Conservation (phyloP, 2,329 filamentous ascomycete genomes). For the Amesomyces nigricolor region DNA sequence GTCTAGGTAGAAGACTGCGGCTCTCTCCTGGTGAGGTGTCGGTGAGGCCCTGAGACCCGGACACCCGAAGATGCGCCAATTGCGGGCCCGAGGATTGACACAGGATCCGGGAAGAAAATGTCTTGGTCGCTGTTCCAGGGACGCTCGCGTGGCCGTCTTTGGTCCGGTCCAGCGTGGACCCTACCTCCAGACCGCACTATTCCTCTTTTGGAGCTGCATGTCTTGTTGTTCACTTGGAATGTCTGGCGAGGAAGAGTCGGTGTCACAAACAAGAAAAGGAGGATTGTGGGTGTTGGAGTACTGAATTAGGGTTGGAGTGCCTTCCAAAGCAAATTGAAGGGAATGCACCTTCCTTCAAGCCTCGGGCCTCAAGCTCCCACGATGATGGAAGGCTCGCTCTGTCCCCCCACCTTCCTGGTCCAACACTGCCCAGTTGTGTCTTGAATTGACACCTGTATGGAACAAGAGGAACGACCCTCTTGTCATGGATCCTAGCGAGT, state of each 20-base stretch:
- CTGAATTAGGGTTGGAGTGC: no score
- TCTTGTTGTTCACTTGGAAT: not conserved
- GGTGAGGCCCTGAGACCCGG: not conserved
- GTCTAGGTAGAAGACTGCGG: not conserved
- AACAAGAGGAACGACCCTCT: not conserved
- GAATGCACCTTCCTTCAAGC: not conserved
- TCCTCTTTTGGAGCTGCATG: not conserved
- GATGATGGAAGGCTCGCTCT: no score
- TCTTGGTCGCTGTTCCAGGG: not conserved
- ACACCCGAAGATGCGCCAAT: not conserved
- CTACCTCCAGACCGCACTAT: not conserved
- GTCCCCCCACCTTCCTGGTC: no score
- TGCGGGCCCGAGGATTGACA: not conserved
- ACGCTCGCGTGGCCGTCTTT: slow-evolving; percentile 9
- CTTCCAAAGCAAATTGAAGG: not conserved
- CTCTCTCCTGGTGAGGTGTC: not conserved
- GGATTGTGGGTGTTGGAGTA: not conserved
- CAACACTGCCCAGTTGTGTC: no score
- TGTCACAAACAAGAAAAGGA: slow-evolving; percentile 4
- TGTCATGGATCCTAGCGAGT: slow-evolving; percentile 11
- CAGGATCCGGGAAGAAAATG: not conserved
- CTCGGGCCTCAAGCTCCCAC: not conserved
- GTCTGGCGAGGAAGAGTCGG: not conserved
- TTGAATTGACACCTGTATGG: slow-evolving; percentile 1
- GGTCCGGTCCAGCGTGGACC: not conserved